Percentiles rank a stretch among this genome's conserved stretches.
phyloP scores from a whole-genome alignment of 78 protist genomes.

The Cavenderia fasciculata region DNA sequence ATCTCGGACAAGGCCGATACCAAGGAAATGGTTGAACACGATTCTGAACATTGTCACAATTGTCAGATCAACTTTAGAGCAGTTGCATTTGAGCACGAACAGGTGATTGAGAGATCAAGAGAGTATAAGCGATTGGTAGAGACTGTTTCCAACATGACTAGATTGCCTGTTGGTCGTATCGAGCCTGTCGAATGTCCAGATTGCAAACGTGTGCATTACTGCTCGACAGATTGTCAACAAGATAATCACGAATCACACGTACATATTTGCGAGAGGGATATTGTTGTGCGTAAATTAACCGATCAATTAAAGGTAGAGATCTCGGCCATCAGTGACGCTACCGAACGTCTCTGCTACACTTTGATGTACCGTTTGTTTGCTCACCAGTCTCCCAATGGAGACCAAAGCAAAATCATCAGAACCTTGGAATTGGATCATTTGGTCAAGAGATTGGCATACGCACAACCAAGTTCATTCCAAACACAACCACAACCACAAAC shows the following conservation, averaged over 20 bases:
- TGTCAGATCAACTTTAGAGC: constrained; percentile 53
- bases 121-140: constrained; percentile 33
- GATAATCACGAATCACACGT: background rate
- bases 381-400: constrained; percentile 10
- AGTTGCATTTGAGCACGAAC: constrained; percentile 14
- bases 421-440: constrained; percentile 17
- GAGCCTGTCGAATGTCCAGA: background rate
- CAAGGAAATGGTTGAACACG: too few relatives aligned
- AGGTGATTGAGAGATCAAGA: background rate
- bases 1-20: too few relatives aligned
- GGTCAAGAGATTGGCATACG: constrained; percentile 4
- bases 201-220: constrained; percentile 21
- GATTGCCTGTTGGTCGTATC: constrained; percentile 37
- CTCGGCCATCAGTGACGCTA: background rate
- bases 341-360: background rate
- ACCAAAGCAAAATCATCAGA: constrained; percentile 12
- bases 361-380: constrained; percentile 19
- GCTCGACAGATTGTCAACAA: constrained; percentile 29
- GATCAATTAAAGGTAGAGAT: background rate
- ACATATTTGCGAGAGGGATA: background rate
- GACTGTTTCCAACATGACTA: constrained; percentile 28
- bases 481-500: background rate
- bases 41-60: constrained; percentile 49
- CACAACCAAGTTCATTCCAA: background rate
- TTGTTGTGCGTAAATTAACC: background rate